Conservation (phyloP, 1,284 basidiomycete species). For the Papiliotrema flavescens region DNA sequence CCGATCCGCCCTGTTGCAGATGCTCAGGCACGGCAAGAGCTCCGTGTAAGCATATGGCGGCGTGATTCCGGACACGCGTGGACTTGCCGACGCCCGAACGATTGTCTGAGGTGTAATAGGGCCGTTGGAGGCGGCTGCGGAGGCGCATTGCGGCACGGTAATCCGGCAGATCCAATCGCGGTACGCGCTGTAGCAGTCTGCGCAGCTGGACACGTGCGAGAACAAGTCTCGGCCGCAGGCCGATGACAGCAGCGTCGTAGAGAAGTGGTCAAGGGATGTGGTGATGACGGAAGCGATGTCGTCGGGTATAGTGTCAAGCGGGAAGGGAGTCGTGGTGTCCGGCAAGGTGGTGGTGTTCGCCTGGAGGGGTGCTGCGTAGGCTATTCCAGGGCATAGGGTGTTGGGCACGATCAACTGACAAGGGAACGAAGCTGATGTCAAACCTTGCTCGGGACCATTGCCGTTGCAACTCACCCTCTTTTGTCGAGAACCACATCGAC, state of each 20-base stretch:
- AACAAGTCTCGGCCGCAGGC: conserved; percentile 77
- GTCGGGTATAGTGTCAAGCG: conserved; percentile 56
- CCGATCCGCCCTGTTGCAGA: conserved; percentile 68
- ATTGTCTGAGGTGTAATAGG: conserved; percentile 29
- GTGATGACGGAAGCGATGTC: conserved; percentile 56
- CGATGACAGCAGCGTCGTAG: conserved; percentile 63
- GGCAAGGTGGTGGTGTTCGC: conserved; percentile 45
- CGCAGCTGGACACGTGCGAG: conserved; percentile 70
- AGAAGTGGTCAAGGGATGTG: conserved; percentile 67
- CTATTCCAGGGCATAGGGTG: conserved; percentile 66
- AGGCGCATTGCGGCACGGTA: conserved; percentile 64
- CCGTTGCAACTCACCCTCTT: conserved; percentile 32
- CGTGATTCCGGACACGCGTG: conserved; percentile 27
- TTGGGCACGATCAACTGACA: conserved; percentile 70
- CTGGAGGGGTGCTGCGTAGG: conserved; percentile 65
- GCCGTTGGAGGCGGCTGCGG: conserved; percentile 48
- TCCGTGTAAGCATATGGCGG: conserved; percentile 54
- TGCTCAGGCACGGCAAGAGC: conserved; percentile 72
- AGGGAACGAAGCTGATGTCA: conserved; percentile 58
- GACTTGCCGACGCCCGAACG: conserved; percentile 51
- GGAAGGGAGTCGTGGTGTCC: conserved; percentile 25
- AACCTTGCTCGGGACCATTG: not conserved
- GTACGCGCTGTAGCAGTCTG: conserved; percentile 70
- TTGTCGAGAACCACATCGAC: conserved; percentile 44
- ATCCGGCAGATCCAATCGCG: conserved; percentile 73